Conservation (phyloP, 108 stramenopile genomes). For the Phaeodactylum tricornutum region DNA sequence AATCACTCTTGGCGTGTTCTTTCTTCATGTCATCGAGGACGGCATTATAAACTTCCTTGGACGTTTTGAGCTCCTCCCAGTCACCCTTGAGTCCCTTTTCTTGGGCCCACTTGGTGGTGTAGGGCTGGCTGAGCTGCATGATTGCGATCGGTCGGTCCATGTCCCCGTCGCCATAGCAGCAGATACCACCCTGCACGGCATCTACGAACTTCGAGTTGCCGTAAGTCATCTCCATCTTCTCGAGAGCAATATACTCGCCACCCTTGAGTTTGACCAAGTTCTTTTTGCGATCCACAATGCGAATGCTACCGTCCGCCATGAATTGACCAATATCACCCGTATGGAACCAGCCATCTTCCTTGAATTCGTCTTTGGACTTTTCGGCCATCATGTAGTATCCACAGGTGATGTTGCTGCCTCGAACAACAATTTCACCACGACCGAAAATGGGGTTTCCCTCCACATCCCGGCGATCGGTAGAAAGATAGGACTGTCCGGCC, state of each 20-base stretch:
- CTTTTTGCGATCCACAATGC: slow-evolving; percentile 88
- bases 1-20: slow-evolving; percentile 57
- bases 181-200: slow-evolving; percentile 66
- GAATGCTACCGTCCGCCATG: slow-evolving; percentile 65
- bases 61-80: slow-evolving; percentile 35
- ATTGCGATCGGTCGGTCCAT: slow-evolving; percentile 83
- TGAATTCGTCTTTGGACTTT: slow-evolving; percentile 69
- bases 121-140: slow-evolving; percentile 50
- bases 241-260: slow-evolving; percentile 88
- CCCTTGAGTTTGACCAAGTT: slow-evolving; percentile 91
- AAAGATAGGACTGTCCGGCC: slow-evolving; percentile 60
- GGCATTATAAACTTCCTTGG: slow-evolving; percentile 58
- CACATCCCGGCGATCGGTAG: slow-evolving; percentile 52
- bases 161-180: slow-evolving; percentile 83
- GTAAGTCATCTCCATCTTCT: slow-evolving; percentile 78
- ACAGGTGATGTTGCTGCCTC: slow-evolving; percentile 49
- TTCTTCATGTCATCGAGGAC: slow-evolving; percentile 53
- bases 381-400: slow-evolving; percentile 85
- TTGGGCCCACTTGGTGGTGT: slow-evolving; percentile 67
- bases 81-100: slow-evolving; percentile 56
- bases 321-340: slow-evolving; percentile 90
- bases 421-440: slow-evolving; percentile 67
- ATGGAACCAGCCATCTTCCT: slow-evolving; percentile 72
- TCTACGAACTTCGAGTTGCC: slow-evolving; percentile 64
- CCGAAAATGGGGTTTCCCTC: slow-evolving; percentile 64